Conservation (phyloP, 768 basidiomycete genomes). For the Pulveroboletus sp. region DNA sequence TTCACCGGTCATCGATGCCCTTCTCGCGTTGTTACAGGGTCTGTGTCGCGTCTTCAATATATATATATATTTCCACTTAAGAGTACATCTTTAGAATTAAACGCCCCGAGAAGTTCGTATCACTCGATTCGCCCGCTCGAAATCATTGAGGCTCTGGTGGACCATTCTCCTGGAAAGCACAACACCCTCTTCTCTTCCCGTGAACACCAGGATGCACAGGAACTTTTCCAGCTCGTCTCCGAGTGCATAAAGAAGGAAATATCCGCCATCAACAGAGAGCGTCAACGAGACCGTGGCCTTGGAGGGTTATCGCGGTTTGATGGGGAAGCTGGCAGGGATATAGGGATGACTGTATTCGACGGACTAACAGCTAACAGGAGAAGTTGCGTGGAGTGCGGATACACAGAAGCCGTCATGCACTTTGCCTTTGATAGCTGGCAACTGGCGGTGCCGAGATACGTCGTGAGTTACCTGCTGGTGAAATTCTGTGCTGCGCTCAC, state of each 20-base stretch:
- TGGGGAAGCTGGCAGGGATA: conserved; percentile 30
- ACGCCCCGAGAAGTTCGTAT: conserved; percentile 54
- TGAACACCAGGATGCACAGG: conserved; percentile 97
- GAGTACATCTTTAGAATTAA: conserved; percentile 45
- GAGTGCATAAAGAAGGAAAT: conserved; percentile 87
- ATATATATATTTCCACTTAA: conserved; percentile 3
- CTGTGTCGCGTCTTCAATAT: conserved; percentile 18
- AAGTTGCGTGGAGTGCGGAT: conserved; percentile 85
- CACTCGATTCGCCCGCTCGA: conserved; percentile 65
- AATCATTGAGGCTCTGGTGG: conserved; percentile 66
- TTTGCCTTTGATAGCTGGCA: conserved; percentile 86
- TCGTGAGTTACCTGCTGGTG: conserved; percentile 40
- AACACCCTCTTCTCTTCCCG: conserved; percentile 76
- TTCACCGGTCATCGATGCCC: conserved; percentile 80
- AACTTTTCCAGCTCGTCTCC: conserved; percentile 91
- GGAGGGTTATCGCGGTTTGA: conserved; percentile 43
- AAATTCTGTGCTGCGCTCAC: conserved; percentile 7
- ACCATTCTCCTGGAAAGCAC: conserved; percentile 46
- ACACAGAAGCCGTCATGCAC: conserved; percentile 92
- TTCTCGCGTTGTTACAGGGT: conserved; percentile 70
- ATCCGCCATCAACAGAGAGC: conserved; percentile 66
- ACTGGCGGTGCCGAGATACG: conserved; percentile 61
- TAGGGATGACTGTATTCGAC: conserved; percentile 75
- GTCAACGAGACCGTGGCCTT: conserved; percentile 64
- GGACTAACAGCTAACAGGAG: conserved; percentile 87